Evolutionary conservation across 2,329 filamentous ascomycete species (phyloP).

Genomic region (Aspergillus terreus): DNA sequence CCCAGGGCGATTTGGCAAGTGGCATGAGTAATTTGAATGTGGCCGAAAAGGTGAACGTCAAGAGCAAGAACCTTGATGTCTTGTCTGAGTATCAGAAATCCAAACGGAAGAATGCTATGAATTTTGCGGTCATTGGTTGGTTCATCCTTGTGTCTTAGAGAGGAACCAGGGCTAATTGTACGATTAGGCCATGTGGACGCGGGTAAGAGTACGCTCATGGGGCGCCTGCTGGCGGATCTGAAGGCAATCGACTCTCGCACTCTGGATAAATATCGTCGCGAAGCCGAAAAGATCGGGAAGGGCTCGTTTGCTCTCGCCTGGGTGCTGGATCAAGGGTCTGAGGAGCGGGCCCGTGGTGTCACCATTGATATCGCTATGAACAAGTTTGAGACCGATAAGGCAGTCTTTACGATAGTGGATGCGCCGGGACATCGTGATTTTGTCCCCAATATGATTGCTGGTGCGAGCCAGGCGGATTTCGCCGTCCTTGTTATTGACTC

Average conservation of each 20-base stretch:
- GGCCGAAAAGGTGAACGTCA: conserved; percentile 51
- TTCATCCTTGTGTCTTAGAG: not conserved
- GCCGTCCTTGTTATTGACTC: conserved; percentile 93
- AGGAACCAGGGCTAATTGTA: conserved; percentile 18
- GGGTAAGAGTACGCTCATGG: conserved; percentile 97
- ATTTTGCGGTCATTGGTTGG: conserved; percentile 89
- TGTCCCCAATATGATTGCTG: conserved; percentile 98
- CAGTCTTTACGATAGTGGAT: conserved; percentile 88
- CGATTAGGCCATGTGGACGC: conserved; percentile 84
- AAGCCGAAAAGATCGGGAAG: conserved; percentile 89
- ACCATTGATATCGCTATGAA: conserved; percentile 97
- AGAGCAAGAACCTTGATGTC: conserved; percentile 79
- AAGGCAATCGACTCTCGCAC: conserved; percentile 84
- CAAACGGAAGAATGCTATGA: conserved; percentile 73
- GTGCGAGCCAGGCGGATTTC: conserved; percentile 92
- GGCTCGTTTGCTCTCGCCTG: conserved; percentile 94
- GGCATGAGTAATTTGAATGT: conserved; percentile 48
- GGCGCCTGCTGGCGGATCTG: conserved; percentile 82
- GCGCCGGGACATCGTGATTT: conserved; percentile 94
- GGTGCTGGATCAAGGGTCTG: conserved; percentile 88
- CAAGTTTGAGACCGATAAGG: conserved; percentile 84
- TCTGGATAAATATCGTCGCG: conserved; percentile 80
- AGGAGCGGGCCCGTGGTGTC: conserved; percentile 84
- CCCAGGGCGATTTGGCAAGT: conserved; percentile 43
- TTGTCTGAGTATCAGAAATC: conserved; percentile 73